These are phyloP conservation scores for Pleurotus cornucopiae DNA, from an alignment of 768 basidiomycete genomes.

Conservation along the genomic window DNA sequence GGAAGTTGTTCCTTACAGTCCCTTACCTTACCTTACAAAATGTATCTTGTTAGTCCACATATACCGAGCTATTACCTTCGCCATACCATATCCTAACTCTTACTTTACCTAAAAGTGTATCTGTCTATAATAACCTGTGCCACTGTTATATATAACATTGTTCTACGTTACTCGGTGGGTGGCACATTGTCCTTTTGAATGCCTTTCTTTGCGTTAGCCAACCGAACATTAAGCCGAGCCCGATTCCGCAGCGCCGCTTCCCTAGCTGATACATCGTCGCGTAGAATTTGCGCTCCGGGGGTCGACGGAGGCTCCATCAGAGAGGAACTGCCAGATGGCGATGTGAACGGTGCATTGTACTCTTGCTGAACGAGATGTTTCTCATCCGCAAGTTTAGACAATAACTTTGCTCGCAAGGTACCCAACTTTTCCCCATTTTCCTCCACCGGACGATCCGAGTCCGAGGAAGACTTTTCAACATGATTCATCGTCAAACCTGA, in stretches of 20 bases:
- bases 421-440: conserved; percentile 12
- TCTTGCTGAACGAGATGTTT: conserved; percentile 21
- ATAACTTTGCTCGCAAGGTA: conserved; percentile 29
- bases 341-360: neutral
- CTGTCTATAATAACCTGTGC: neutral
- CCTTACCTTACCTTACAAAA: neutral
- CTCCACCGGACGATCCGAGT: neutral
- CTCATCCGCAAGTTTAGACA: conserved; percentile 40
- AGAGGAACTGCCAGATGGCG: conserved; percentile 15
- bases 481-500: neutral
- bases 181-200: neutral
- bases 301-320: conserved; percentile 9
- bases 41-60: conserved; percentile 7
- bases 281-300: conserved; percentile 11
- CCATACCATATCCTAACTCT: neutral
- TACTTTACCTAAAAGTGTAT: neutral
- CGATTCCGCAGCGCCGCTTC: conserved; percentile 45
- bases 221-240: conserved; percentile 42
- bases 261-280: conserved; percentile 14
- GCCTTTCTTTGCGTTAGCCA: conserved; percentile 38
- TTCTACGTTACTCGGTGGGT: neutral
- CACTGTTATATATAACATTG: neutral
- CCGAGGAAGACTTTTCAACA: conserved; percentile 8
- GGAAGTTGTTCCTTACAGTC: neutral
- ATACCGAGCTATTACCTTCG: conserved; percentile 2